Base-by-base conservation (phyloP, 2,329 filamentous ascomycete species). In the Colletotrichum theobromicola region DNA sequence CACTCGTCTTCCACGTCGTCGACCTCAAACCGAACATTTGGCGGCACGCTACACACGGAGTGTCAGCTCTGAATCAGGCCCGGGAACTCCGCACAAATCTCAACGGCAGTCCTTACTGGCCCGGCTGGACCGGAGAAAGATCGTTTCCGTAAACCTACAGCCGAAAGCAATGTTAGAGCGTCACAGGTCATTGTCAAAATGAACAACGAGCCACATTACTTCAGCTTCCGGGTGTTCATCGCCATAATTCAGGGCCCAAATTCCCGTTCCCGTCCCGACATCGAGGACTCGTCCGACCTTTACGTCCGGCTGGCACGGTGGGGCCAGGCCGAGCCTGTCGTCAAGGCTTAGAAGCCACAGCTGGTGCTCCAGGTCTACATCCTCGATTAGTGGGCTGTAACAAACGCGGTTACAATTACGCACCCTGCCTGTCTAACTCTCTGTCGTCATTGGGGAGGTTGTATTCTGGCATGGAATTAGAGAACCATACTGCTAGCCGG, bases 1-100 rank as follows among this genome's bases (percentile, higher is more conserved):
- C 84, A 85, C 42, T 78, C 76, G 34, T 80, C 77, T 35, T 83
- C 81, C 1, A 79, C 75, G 67, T 85, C 83, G 68, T 85, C 83
- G 61, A 85, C 77, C 58, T 85, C 82, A 72, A 89, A 89, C 10
- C 77, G 78, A 37, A 86, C 81, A 72, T 89, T 89, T 0, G 84
- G 83, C 1, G 87, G 86, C 4, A 86, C 84, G 67, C 77, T 50
- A 50, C 9, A 50, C 37, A 42, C 6, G 37, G 37, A 42, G 4
- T 10, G 7, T 5, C 18, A 15, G n/a, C 18, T 42, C 7, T 42
- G 37, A 12, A 42, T 12, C 37, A 12, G 13, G 37, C 7, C 18
- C 9, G 4, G 37, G 37, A 42, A 12, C 37, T 42, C 18, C 13
- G 34, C 8, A 8, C 34, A 37, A 8, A 15, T 37, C 34, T 37